Evolutionary conservation across 208 protist species (phyloP).

Genomic region (Acanthamoeba triangularis): DNA sequence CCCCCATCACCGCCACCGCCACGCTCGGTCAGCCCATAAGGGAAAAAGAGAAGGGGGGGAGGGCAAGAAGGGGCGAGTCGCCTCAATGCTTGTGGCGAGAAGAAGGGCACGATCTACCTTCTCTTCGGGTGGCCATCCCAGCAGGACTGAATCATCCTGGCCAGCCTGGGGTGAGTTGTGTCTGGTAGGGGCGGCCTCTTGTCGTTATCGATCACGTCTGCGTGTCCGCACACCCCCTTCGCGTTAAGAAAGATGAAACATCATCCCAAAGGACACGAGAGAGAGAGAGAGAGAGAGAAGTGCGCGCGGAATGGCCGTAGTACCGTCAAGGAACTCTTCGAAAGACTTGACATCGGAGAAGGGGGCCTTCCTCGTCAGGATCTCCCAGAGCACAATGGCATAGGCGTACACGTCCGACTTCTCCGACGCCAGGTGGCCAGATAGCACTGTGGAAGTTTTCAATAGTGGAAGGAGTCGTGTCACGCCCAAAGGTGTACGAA

Average conservation of each 20-base stretch:
- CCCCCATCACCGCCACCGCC: neutral
- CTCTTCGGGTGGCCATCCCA: slow-evolving; percentile 59
- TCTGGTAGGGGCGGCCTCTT: slow-evolving; percentile 60
- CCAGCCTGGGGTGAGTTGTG: neutral
- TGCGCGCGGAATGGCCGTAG: neutral
- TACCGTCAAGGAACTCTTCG: slow-evolving; percentile 45
- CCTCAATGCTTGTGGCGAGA: neutral
- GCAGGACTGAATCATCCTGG: neutral
- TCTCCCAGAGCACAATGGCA: slow-evolving; percentile 64
- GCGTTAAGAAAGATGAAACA: neutral
- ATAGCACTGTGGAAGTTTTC: slow-evolving; percentile 33
- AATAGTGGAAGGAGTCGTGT: neutral
- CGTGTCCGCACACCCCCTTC: neutral
- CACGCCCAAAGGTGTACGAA: neutral
- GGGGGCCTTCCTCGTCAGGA: slow-evolving; percentile 39
- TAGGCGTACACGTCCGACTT: slow-evolving; percentile 71
- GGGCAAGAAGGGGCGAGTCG: neutral
- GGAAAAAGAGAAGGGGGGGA: neutral
- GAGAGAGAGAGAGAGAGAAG: neutral
- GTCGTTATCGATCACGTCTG: slow-evolving; percentile 64
- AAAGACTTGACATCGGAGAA: slow-evolving; percentile 67
- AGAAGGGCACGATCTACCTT: neutral
- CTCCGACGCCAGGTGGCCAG: slow-evolving; percentile 51
- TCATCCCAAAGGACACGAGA: neutral
- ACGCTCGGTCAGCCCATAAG: neutral